These are phyloP conservation scores for Apiotrichum siamense DNA, from an alignment of 1,284 basidiomycete species.

Conservation along the genomic window DNA sequence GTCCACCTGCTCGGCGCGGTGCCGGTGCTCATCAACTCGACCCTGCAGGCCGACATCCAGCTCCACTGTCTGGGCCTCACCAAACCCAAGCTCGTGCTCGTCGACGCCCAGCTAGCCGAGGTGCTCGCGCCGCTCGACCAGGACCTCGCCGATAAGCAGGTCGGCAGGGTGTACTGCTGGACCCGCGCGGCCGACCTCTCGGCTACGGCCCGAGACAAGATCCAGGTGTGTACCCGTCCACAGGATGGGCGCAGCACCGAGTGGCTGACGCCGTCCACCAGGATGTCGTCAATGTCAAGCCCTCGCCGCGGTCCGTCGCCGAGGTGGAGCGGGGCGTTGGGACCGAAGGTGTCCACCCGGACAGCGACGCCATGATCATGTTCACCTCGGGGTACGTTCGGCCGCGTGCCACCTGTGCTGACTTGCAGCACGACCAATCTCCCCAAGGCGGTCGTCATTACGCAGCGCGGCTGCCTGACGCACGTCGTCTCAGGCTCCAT, in stretches of 20 bases:
- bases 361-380: conserved; percentile 38
- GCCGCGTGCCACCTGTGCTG: not conserved
- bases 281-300: not conserved
- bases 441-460: conserved; percentile 38
- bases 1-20: conserved; percentile 34
- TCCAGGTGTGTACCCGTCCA: not conserved
- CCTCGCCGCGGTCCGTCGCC: not conserved
- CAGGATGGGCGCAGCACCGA: not conserved
- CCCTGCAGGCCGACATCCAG: conserved; percentile 24
- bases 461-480: conserved; percentile 32
- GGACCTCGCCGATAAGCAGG: not conserved
- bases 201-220: not conserved
- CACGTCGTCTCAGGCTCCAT: conserved; percentile 23
- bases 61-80: conserved; percentile 30
- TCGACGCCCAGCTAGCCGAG: conserved; percentile 29
- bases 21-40: conserved; percentile 34
- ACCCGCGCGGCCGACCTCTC: too few species aligned
- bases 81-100: conserved; percentile 27
- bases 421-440: conserved; percentile 27
- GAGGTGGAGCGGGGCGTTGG: conserved; percentile 6
- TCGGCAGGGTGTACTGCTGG: conserved; percentile 3
- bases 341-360: conserved; percentile 24
- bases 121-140: conserved; percentile 15
- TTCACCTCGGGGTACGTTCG: conserved; percentile 23
- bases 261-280: not conserved